These are phyloP conservation scores for Byssothecium circinans DNA, from an alignment of 2,329 filamentous ascomycete species.

Conservation along the genomic window DNA sequence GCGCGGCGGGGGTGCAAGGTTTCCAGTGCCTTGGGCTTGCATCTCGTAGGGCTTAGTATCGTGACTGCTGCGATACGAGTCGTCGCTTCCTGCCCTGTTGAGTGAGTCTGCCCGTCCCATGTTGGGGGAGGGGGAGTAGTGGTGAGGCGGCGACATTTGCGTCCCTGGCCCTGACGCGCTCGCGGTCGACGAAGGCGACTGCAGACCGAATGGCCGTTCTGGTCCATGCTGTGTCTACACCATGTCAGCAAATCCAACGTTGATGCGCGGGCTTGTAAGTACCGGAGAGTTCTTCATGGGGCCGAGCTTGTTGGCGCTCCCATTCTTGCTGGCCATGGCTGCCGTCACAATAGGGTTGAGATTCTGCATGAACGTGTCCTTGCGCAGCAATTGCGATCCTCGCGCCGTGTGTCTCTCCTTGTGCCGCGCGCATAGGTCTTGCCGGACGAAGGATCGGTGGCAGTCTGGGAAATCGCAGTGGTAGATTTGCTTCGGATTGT, in stretches of 20 bases:
- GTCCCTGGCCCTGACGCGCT: conserved; percentile 21
- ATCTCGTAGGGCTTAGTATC: conserved; percentile 41
- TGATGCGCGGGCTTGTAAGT: conserved; percentile 2
- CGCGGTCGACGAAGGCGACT: conserved; percentile 35
- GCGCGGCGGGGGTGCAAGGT: conserved; percentile 42
- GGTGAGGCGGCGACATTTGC: conserved; percentile 40
- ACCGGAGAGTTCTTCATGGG: conserved; percentile 24
- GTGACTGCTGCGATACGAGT: conserved; percentile 34
- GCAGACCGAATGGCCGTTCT: conserved; percentile 28
- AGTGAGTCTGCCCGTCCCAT: conserved; percentile 35
- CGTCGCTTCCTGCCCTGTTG: conserved; percentile 39
- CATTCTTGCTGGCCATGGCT: conserved; percentile 39
- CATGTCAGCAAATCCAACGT: conserved; percentile 9
- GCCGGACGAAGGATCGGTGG: conserved; percentile 85
- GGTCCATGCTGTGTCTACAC: conserved; percentile 16
- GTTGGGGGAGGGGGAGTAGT: conserved; percentile 37
- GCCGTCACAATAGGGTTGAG: conserved; percentile 47
- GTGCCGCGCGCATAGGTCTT: conserved; percentile 80
- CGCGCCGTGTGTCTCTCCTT: conserved; percentile 58
- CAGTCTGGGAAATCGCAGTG: conserved; percentile 91
- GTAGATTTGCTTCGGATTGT: conserved; percentile 94
- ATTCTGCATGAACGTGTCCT: conserved; percentile 66
- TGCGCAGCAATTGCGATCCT: conserved; percentile 73
- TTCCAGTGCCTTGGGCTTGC: conserved; percentile 36
- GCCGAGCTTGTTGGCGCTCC: conserved; percentile 22